Evolutionary conservation across 352 stramenopile genomes (phyloP).

Genomic region (Peronospora destructor): DNA sequence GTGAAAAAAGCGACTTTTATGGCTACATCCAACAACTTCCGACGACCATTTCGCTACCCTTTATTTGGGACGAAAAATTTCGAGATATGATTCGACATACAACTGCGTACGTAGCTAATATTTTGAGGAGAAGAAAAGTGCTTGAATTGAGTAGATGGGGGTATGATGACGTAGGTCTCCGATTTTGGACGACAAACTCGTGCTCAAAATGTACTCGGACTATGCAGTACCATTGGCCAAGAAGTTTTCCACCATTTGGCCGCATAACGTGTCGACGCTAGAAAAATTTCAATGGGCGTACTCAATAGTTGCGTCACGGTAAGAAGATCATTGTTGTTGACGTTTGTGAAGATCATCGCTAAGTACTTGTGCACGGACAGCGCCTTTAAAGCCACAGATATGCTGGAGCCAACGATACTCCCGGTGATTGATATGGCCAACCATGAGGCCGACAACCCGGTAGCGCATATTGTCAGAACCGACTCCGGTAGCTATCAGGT

Average conservation of each 20-base stretch:
- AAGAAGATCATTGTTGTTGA: neutral
- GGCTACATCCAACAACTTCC: no score
- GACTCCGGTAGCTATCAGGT: slow-evolving; percentile 46
- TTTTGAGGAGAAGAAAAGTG: no score
- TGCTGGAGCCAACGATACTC: slow-evolving; percentile 48
- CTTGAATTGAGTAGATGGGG: no score
- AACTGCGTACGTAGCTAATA: slow-evolving; percentile 30
- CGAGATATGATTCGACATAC: no score
- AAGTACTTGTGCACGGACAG: slow-evolving; percentile 14
- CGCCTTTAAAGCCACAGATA: slow-evolving; percentile 36
- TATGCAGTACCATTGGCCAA: slow-evolving; percentile 31
- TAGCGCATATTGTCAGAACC: slow-evolving; percentile 43
- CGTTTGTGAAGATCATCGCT: neutral
- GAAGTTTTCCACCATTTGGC: slow-evolving; percentile 41
- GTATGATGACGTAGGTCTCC: slow-evolving; percentile 23
- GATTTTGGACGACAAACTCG: slow-evolving; percentile 49
- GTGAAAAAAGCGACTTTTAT: no score
- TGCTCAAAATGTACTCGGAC: slow-evolving; percentile 40
- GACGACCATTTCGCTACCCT: no score
- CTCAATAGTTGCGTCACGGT: slow-evolving; percentile 59
- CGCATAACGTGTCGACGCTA: slow-evolving; percentile 25
- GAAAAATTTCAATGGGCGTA: slow-evolving; percentile 61
- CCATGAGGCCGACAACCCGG: slow-evolving; percentile 36
- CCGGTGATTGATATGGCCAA: slow-evolving; percentile 80
- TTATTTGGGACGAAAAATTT: no score